Base-by-base conservation (phyloP, 129 eudicot genomes). In the Saposhnikovia divaricata region DNA sequence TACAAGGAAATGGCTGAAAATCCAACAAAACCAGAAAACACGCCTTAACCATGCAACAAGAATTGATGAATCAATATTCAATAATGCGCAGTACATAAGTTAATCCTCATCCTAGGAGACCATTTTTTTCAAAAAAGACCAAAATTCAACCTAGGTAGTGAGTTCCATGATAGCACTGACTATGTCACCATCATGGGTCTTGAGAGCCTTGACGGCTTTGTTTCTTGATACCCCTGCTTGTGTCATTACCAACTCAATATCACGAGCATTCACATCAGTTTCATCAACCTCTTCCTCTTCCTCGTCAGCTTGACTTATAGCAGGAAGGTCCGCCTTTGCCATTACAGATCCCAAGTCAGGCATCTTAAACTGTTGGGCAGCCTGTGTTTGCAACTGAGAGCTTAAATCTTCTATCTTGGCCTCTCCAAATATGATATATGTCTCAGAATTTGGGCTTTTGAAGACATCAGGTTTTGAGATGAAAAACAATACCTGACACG, bases 391-490 rank as follows among this genome's bases (percentile, higher is more conserved):
- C 45, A 93, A 84, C 81, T 93, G 98, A 19, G 98, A 93, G 85
- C 97, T 93, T 86, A 89, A 55, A 72, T 91, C 98, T 86, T 93
- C 96, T 1, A 93, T 89, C 92, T 93, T 93, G 4, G 96, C 98
- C 83, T 93, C 98, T 27, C 98, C 98, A 72, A 93, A 93, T 70
- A 93, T 89, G 72, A 93, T 87, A 5, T 93, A 93, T 21, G 98
- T 91, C 82, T 93, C 98, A 0, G 96, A 93, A 73, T 93, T 85
- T 1, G 98, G 98, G 85, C 97, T 91, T 65, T 93, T 93, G 90
- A 93, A 93, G 39, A 93, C 95, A 80, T 93, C 98, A 2, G 98
- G 98, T 28, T 93, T 93, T 65, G 98, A 93, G 88, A 93, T 93
- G 87, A 91, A 88, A 47, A 93, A 93, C 85, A 93, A 48, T 18